These are phyloP conservation scores for Dioszegia hungarica DNA, from an alignment of 768 basidiomycete genomes.

Conservation along the genomic window DNA sequence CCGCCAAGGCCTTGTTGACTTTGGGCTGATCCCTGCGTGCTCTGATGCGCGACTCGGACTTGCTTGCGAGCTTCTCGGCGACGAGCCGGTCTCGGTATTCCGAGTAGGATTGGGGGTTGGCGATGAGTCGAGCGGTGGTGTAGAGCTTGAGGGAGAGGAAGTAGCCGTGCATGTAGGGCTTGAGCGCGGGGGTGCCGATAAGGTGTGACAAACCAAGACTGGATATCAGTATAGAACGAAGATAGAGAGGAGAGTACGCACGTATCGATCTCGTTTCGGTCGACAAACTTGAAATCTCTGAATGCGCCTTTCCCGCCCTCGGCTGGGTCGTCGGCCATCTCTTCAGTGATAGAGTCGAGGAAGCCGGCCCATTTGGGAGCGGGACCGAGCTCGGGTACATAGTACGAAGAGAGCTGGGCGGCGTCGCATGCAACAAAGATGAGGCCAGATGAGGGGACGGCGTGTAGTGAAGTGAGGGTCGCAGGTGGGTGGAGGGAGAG, in stretches of 20 bases:
- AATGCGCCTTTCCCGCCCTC: slow-evolving; percentile 59
- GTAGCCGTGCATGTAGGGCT: slow-evolving; percentile 99
- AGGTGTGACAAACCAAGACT: slow-evolving; percentile 94
- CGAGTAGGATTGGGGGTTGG: slow-evolving; percentile 91
- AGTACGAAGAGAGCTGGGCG: slow-evolving; percentile 91
- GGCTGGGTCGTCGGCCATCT: slow-evolving; percentile 78
- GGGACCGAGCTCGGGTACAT: slow-evolving; percentile 91
- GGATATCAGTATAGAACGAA: not conserved
- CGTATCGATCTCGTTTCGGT: slow-evolving; percentile 77
- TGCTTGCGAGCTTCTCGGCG: slow-evolving; percentile 82
- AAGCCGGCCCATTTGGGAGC: slow-evolving; percentile 96
- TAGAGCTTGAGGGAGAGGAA: slow-evolving; percentile 94
- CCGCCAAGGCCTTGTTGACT: slow-evolving; percentile 80
- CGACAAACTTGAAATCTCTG: slow-evolving; percentile 96
- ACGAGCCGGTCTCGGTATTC: slow-evolving; percentile 88
- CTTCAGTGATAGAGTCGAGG: slow-evolving; percentile 97
- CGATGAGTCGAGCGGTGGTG: slow-evolving; percentile 88
- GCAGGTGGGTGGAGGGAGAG: slow-evolving; percentile 84
- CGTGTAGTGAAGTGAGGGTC: slow-evolving; percentile 85
- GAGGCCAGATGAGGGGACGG: slow-evolving; percentile 81
- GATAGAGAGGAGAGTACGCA: slow-evolving; percentile 51
- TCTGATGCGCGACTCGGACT: slow-evolving; percentile 88
- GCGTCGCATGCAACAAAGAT: slow-evolving; percentile 91
- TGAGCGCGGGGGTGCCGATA: slow-evolving; percentile 87
- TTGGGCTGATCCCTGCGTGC: slow-evolving; percentile 68